Evolutionary conservation across 179 eudicot species (phyloP).

Genomic region (Dionaea muscipula): DNA sequence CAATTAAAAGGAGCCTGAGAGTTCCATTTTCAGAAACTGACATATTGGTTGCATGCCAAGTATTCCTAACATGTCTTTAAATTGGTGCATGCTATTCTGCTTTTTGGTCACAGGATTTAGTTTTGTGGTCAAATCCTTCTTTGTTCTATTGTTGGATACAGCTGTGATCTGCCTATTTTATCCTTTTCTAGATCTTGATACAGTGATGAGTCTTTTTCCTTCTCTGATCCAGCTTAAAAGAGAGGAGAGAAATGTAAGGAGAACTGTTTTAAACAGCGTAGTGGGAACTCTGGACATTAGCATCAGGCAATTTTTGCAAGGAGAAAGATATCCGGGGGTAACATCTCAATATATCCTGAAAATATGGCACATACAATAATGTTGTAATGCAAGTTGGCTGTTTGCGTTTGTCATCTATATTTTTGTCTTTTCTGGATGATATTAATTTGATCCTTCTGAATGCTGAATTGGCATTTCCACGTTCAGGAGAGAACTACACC

Average conservation of each 20-base stretch:
- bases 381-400: no score
- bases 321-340: conserved; percentile 77
- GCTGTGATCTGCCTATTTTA: conserved; percentile 3
- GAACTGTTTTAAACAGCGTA: conserved; percentile 64
- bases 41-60: background rate
- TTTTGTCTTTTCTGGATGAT: background rate
- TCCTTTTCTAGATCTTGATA: background rate
- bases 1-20: no score
- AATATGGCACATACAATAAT: background rate
- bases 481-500: conserved; percentile 37
- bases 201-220: background rate
- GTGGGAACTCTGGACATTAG: conserved; percentile 79
- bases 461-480: background rate
- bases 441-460: background rate
- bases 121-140: background rate
- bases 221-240: conserved; percentile 40
- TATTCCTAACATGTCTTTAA: background rate
- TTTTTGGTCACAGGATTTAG: background rate
- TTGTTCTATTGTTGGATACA: background rate
- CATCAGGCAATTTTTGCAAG: conserved; percentile 46
- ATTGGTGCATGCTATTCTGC: background rate
- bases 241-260: conserved; percentile 48
- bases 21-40: background rate
- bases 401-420: no score
- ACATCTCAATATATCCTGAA: conserved; percentile 6